Base-by-base conservation (phyloP, 2,329 filamentous ascomycete species). In the Thermochaetoides dissita region DNA sequence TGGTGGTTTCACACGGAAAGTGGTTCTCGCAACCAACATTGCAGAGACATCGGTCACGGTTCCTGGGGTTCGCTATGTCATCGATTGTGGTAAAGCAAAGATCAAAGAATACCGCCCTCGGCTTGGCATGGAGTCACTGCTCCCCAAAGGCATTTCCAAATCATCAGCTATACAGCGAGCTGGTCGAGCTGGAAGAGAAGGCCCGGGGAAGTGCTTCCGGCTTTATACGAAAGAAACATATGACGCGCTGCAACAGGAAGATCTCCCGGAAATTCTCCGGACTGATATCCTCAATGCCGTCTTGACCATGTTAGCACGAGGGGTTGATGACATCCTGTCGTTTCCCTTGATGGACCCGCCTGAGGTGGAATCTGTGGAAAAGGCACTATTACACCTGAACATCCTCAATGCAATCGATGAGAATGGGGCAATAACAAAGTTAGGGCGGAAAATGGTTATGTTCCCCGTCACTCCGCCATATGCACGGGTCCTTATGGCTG, bases 21-120 rank as follows among this genome's bases (percentile, higher is more conserved):
- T 96, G 9, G 87, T 98, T 0, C 67, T 98, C 1, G 81, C 88
- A 0, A 98, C 91, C 10, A 98, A 98, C 55, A 96, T 98, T 53
- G 91, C 91, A n/a, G 91, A 98, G 60, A 96, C 91, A 0, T 96
- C 91, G 1, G 84, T 98, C 45, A 98, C 91, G 0, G 88, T 98
- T 0, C 83, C 89, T 0, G 91, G 91, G 2, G 87, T 98, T 6
- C 77, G 85, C 5, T 91, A 83, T 52, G 89, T 98, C 8, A 73
- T 98, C 12, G 91, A 98, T 57, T 84, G 84, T 42, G 91, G 91
- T 37, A 95, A 95, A 55, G 84, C 84, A 7, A 98, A 98, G 58
- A 74, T 93, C 49, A 95, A 95, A 62, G 83, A 94, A 50, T 98
- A 87, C 58, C 81, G 88, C 10, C 76, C 82, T 10, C 74, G 80